Base-by-base conservation (phyloP, 352 stramenopile species). In the Plasmopara viticola region DNA sequence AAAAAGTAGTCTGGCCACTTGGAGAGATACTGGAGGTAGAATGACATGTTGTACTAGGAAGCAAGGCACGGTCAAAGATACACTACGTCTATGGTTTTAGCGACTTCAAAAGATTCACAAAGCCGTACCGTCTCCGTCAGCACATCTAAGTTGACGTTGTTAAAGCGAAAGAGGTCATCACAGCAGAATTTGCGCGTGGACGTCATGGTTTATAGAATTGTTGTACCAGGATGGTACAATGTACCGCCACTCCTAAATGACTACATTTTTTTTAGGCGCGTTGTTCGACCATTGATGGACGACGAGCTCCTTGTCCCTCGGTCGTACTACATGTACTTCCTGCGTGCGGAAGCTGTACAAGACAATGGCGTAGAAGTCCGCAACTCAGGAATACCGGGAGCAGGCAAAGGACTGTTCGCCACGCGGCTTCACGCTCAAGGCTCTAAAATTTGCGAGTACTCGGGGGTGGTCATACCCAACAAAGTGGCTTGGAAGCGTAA, bases 71-170 rank as follows among this genome's bases (percentile, higher is more conserved):
- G 45, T 64, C 34, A 60, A 51, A 58, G 6, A 6, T 15, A 46
- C 20, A 30, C 30, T 8, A 14, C 17, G 12, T 29, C 25, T 0
- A 34, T 12, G 25, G 13, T 13, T 31, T 15, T 4, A 48, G 33
- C 7, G 17, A n/a, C 33, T 51, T 29, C 20, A n/a, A 51, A 18
- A 15, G 42, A 15, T 40, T 34, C 17, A 3, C 38, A 31, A 20
- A 12, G 59, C 20, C 70, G 18, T 48, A 90, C 77, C 78, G 93
- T 99, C 77, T 94, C 91, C 33, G 94, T 98, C 15, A 98, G 75
- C 49, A 97, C 79, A 66, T 99, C 95, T 41, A 99, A 78, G 66
- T 99, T 99, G 56, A 98, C 89, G 47, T 98, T 97, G 70, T 99
- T 99, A 75, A 99, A 99, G 47, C 87, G 86, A 56, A 98, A 96